Base-by-base conservation (phyloP, 2,329 filamentous ascomycete species). In the Grosmannia clavigera region DNA sequence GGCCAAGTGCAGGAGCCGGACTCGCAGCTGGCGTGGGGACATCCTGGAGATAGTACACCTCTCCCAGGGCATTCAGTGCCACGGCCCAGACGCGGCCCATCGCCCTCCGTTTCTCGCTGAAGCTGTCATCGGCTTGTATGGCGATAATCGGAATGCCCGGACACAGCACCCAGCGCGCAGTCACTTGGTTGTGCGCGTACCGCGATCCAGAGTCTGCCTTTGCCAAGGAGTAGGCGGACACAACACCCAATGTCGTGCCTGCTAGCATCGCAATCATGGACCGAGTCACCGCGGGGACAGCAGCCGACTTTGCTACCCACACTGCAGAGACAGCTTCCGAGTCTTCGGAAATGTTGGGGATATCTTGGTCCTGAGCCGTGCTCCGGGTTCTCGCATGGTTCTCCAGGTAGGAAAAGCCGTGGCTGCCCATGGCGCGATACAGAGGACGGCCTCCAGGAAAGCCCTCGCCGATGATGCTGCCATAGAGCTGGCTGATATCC, bases 61-160 rank as follows among this genome's bases (percentile, higher is more conserved):
- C 94, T 1, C 94, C 94, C 10, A 99, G 77, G 0, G 94, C 92
- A 70, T 99, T 99, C 58, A 99, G 74, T n/a, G 84, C 89, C 51
- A 92, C 86, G n/a, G 89, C 90, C 90, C 91, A 97, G 14, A 94
- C 81, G 33, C 92, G 85, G 14, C 83, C 81, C 57, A 85, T 77
- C 4, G 81, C 75, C 68, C 86, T 85, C 35, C 92, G 85, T 66
- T 84, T 86, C 31, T 79, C 71, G 56, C 81, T 92, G 71, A 91
- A 94, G 58, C 83, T 83, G 33, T 96, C 91, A 67, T 99, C 94
- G 7, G 96, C 82, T 53, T 83, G 83, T 62, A 99, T 83, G 1
- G 84, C 82, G 59, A 96, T 81, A 63, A 99, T 94, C 0, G 94
- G 94, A 3, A 64, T 91, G 50, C 94, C 94, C 3, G 94, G 94